phyloP scores from a whole-genome alignment of 169 alveolate genomes.

The Pseudocohnilembus persalinus region DNA sequence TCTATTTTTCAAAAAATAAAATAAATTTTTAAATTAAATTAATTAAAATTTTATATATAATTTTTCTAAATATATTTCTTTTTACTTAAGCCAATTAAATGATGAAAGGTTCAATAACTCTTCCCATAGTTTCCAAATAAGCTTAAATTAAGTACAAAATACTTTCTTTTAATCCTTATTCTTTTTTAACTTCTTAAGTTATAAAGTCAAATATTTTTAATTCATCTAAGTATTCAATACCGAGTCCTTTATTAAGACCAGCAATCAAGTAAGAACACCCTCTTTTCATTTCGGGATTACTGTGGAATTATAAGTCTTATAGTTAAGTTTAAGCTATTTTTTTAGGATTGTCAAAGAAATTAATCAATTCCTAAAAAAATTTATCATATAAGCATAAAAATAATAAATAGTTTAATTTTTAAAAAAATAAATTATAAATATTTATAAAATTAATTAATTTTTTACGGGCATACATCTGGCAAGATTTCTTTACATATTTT shows the following conservation, averaged over 20 bases:
- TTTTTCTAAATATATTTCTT: constrained; percentile 1
- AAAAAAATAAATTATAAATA: too few relatives aligned
- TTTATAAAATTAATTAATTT: too few relatives aligned
- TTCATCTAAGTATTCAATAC: constrained; percentile 28
- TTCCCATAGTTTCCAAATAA: constrained; percentile 50
- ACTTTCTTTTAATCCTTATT: constrained; percentile 38
- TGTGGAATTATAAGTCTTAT: constrained; percentile 8
- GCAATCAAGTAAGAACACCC: constrained; percentile 65
- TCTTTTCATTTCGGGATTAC: constrained; percentile 5
- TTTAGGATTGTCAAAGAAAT: constrained; percentile 19
- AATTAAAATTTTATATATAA: too few relatives aligned
- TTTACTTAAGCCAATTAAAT: constrained; percentile 39
- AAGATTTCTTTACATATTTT: constrained; percentile 5
- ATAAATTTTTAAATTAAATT: too few relatives aligned
- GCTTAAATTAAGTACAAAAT: constrained; percentile 52
- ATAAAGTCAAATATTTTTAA: constrained; percentile 37
- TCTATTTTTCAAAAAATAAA: too few relatives aligned
- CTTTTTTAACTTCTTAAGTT: constrained; percentile 34
- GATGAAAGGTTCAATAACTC: constrained; percentile 55
- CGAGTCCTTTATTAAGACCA: constrained; percentile 66
- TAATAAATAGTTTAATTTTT: too few relatives aligned
- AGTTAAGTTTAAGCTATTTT: background rate
- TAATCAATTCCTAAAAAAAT: constrained; percentile 1
- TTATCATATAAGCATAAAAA: background rate
- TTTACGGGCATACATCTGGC: constrained; percentile 12